Percentiles rank a stretch among this genome's conserved stretches.
These are phyloP conservation scores for Candida berthetii DNA, from an alignment of 805 yeast genomes.

Conservation along the genomic window DNA sequence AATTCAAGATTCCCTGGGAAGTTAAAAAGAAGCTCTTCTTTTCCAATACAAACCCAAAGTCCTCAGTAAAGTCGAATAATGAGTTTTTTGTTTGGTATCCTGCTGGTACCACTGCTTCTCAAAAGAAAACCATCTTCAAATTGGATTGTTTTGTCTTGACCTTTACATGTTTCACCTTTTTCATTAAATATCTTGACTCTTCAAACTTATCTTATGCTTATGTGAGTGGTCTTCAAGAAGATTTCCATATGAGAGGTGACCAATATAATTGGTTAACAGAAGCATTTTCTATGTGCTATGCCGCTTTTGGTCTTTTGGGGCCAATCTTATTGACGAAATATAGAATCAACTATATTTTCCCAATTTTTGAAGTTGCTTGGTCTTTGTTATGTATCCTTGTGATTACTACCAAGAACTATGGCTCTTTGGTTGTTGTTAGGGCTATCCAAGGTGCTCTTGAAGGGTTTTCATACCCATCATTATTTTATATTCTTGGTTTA, in stretches of 20 bases:
- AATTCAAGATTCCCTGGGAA: neutral
- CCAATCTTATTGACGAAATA: neutral
- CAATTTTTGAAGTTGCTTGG: neutral
- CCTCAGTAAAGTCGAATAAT: too few species aligned
- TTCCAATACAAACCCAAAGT: neutral
- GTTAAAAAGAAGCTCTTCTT: neutral
- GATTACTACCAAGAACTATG: neutral
- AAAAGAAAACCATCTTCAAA: constrained; percentile 35
- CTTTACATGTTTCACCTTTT: constrained; percentile 28
- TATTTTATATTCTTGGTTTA: constrained; percentile 11
- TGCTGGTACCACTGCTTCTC: constrained; percentile 33
- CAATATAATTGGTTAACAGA: constrained; percentile 28
- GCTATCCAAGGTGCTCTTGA: constrained; percentile 1
- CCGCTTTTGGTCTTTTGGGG: neutral
- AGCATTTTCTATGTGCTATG: neutral
- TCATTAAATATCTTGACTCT: constrained; percentile 53
- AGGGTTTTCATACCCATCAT: constrained; percentile 13
- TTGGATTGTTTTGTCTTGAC: constrained; percentile 44
- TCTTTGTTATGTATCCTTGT: neutral
- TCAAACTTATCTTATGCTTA: constrained; percentile 58
- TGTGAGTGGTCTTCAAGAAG: constrained; percentile 52
- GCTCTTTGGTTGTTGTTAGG: neutral
- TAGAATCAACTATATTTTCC: neutral
- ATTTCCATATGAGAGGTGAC: constrained; percentile 41
- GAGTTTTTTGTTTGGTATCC: neutral